Base-by-base conservation (phyloP, 352 stramenopile species). In the Phytophthora boehmeriae region DNA sequence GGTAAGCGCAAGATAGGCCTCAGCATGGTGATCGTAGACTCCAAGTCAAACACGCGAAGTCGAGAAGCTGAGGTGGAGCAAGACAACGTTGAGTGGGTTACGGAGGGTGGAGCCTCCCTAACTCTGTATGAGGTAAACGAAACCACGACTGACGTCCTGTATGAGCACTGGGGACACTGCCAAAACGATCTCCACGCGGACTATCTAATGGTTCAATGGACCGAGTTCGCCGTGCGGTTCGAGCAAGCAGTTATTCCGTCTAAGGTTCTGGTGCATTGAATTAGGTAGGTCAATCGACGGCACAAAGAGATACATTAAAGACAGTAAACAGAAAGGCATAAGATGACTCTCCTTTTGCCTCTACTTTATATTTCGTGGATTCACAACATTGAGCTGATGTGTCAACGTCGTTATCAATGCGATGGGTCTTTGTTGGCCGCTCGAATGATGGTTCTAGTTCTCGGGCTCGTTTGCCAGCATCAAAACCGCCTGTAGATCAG, bases 81-180 rank as follows among this genome's bases (percentile, higher is more conserved):
- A 14, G 11, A 17, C 17, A 9, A 46, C 0, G 35, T 36, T 14
- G 22, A 45, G n/a, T 55, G 48, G 48, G 6, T 47, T 2, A 11
- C 11, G 20, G 34, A 55, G 9, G 48, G 48, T 57, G 16, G 73
- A 41, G n/a, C 76, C 69, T 22, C 68, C 23, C 44, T 81, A 56
- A 64, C 35, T 19, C 14, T 73, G 34, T 38, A 51, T 4, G 54
- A 66, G 25, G 42, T 69, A 8, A 49, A 69, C n/a, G 42, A 58
- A 28, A 54, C 34, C 8, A 45, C 53, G 3, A 46, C 68, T 19
- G 59, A 73, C 2, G 28, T 73, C 5, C 16, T 62, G 17, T 71
- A 71, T 46, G 66, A 74, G 20, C 60, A 71, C 34, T 67, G 43
- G 30, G 38, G 48, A 19, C 35, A 20, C 43, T 73, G 66, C 74